Base-by-base conservation (phyloP, 2,329 filamentous ascomycete species). In the Ascomycota sp. region DNA sequence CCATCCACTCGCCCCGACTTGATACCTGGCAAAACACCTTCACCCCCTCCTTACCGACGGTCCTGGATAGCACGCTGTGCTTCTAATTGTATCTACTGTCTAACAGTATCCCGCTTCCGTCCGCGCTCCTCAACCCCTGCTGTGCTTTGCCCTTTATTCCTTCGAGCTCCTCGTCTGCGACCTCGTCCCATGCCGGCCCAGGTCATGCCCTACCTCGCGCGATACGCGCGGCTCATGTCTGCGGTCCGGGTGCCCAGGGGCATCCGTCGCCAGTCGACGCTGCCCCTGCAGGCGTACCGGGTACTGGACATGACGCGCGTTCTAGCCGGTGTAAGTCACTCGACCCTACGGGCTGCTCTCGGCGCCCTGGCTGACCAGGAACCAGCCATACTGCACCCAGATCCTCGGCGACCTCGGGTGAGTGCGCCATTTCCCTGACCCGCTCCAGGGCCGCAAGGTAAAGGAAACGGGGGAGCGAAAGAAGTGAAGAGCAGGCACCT, bases 231-330 rank as follows among this genome's bases (percentile, higher is more conserved):
- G 9, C 23, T 28, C 9, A 20, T 28, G 21, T 22, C 27, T 6
- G 24, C 23, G 5, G 9, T n/a, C 11, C 24, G 27, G 12, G 22
- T 21, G 13, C 23, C 27, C 7, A 10, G n/a, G 4, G 20, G 20
- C 30, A 17, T 29, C 27, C 21, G 25, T 20, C 15, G 11, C 43
- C 47, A 35, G 35, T 42, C 30, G 50, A 46, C 49, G 25, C 52
- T 71, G 21, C 86, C 89, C 15, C 63, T 98, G 41, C 70, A 81
- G 23, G 89, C 89, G 1, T 76, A 89, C 41, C 73, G 79, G 32
- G 85, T 95, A 10, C 63, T 98, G 36, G 89, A 98, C 50, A 91
- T 98, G 83, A 95, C 86, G 4, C 69, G 89, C 56, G 89, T 98
- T 2, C 57, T 98, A 38, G 89, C 89, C 37, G 89, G 89, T 33